Conservation (phyloP, 2,329 filamentous ascomycete species). For the Tolypocladium sp. region DNA sequence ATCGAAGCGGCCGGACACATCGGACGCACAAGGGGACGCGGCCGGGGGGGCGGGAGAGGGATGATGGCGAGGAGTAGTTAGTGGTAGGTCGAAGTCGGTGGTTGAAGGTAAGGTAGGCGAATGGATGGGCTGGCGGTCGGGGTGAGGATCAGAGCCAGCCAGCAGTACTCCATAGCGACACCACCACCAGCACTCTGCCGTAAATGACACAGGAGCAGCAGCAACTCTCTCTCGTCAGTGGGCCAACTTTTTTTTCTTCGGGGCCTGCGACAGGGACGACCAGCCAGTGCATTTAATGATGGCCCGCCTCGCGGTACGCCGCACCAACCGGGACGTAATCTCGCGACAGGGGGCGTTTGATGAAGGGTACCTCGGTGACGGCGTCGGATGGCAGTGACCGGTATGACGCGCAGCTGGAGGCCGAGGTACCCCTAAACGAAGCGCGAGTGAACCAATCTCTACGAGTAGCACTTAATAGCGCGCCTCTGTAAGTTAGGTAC, state of each 20-base stretch:
- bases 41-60: background rate
- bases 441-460: background rate
- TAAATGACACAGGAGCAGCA: background rate
- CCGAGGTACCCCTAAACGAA: background rate
- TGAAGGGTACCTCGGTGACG: background rate
- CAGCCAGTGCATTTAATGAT: conserved; percentile 3
- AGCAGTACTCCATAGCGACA: background rate
- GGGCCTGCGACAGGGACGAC: background rate
- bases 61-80: background rate
- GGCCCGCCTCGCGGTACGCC: conserved; percentile 2
- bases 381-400: background rate
- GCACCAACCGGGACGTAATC: background rate
- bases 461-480: too few relatives aligned
- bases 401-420: background rate
- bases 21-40: conserved; percentile 6
- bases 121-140: background rate
- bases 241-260: background rate
- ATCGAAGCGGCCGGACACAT: conserved; percentile 23
- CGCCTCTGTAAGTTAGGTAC: too few relatives aligned
- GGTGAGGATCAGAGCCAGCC: background rate
- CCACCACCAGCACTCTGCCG: background rate
- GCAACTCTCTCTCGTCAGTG: background rate
- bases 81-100: background rate
- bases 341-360: background rate
- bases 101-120: background rate